Evolutionary conservation across 345 rosid species (phyloP).

Genomic region (Microthlaspi erraticum): DNA sequence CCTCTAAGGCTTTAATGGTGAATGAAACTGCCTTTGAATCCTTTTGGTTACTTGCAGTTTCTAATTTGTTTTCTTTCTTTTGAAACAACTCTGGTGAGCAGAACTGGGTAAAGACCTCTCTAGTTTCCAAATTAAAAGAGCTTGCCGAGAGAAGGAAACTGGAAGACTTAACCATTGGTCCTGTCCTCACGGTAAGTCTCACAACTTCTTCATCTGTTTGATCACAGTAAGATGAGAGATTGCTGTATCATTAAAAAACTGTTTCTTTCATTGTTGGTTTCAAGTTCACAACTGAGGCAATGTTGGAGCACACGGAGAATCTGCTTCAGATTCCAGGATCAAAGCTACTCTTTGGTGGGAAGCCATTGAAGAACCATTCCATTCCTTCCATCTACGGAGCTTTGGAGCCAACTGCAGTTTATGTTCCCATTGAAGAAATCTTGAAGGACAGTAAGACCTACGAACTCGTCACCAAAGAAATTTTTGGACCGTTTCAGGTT

Average conservation of each 20-base stretch:
- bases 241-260: conserved; percentile 15
- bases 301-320: conserved; percentile 79
- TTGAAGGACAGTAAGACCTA: conserved; percentile 64
- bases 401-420: conserved; percentile 83
- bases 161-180: conserved; percentile 90
- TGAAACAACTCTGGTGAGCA: conserved; percentile 38
- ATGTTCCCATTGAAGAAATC: conserved; percentile 88
- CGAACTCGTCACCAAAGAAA: conserved; percentile 83
- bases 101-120: conserved; percentile 80
- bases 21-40: conserved; percentile 34
- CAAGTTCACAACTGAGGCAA: conserved; percentile 85
- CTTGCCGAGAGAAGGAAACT: conserved; percentile 90
- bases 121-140: conserved; percentile 70
- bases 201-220: conserved; percentile 7
- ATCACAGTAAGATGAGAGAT: conserved; percentile 7
- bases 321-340: conserved; percentile 86
- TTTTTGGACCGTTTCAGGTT: conserved; percentile 99
- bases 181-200: conserved; percentile 89
- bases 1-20: not conserved
- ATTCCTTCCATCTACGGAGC: conserved; percentile 94
- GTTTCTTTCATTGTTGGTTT: conserved; percentile 17
- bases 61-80: conserved; percentile 11
- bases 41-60: conserved; percentile 22
- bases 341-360: conserved; percentile 89
- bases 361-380: conserved; percentile 74